These are phyloP conservation scores for Davidsoniella eucalypti DNA, from an alignment of 2,329 filamentous ascomycete species.

Conservation along the genomic window DNA sequence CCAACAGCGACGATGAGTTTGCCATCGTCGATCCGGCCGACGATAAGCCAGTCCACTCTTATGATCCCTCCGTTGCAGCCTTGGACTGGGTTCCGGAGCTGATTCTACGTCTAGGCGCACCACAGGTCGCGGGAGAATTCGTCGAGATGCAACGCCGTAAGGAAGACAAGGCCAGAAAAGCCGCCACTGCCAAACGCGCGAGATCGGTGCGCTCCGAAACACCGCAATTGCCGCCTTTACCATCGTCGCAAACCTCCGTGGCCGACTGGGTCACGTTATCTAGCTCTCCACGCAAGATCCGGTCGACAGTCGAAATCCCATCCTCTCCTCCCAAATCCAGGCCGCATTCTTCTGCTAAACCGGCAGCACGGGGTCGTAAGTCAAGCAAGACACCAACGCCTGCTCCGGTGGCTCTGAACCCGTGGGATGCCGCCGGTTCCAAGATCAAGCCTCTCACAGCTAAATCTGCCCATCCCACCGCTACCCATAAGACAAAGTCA, in stretches of 20 bases:
- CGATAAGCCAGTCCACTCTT: conserved; percentile 44
- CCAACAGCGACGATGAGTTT: conserved; percentile 52
- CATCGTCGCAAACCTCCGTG: not conserved
- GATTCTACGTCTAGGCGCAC: conserved; percentile 15
- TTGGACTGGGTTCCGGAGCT: conserved; percentile 23
- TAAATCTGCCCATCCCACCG: too few relatives aligned
- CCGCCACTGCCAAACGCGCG: not conserved
- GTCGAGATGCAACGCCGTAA: conserved; percentile 15
- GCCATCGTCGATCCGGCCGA: conserved; percentile 23
- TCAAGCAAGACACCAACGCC: not conserved
- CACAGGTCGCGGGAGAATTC: conserved; percentile 15
- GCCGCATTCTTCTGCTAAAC: not conserved
- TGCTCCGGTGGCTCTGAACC: not conserved
- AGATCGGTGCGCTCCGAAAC: conserved; percentile 1
- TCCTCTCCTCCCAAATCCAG: not conserved
- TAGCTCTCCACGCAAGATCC: not conserved
- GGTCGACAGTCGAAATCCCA: not conserved
- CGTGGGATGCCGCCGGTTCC: conserved; percentile 2
- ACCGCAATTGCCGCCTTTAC: not conserved
- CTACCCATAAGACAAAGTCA: not conserved
- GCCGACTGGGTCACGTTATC: not conserved
- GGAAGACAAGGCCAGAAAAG: conserved; percentile 1
- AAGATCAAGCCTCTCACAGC: not conserved
- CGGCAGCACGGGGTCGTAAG: not conserved
- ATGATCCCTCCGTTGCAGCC: conserved; percentile 32